These are phyloP conservation scores for Teratosphaeriaceae sp. DNA, from an alignment of 2,329 filamentous ascomycete genomes.

Conservation along the genomic window DNA sequence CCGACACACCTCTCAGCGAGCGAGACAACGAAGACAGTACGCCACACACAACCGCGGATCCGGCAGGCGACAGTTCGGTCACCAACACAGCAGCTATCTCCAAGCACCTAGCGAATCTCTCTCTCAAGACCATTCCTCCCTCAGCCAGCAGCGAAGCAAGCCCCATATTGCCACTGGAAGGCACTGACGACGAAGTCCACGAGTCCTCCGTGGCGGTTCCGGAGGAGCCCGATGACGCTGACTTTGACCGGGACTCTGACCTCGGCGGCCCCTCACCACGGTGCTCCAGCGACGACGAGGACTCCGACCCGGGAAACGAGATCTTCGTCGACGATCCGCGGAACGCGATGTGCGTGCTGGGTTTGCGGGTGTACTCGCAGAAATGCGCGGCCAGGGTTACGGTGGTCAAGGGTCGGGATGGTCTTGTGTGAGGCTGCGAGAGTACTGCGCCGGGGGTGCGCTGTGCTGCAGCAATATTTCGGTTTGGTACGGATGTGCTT, in stretches of 20 bases:
- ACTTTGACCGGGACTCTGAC: slow-evolving; percentile 28
- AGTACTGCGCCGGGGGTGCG: too few relatives aligned
- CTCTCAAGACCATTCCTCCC: not conserved
- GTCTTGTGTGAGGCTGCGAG: too few relatives aligned
- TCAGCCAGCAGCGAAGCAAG: too few relatives aligned
- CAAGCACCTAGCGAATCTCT: not conserved
- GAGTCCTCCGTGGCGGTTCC: slow-evolving; percentile 14
- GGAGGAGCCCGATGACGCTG: slow-evolving; percentile 23
- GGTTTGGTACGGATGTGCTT: too few relatives aligned
- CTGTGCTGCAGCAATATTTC: too few relatives aligned
- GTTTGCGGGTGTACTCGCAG: slow-evolving; percentile 49
- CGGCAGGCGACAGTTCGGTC: not conserved
- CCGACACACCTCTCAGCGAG: not conserved
- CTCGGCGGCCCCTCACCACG: slow-evolving; percentile 24
- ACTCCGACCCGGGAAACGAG: slow-evolving; percentile 26
- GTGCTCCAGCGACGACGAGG: slow-evolving; percentile 6
- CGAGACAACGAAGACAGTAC: not conserved
- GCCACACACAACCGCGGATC: not conserved
- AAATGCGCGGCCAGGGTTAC: slow-evolving; percentile 47
- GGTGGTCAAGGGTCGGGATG: slow-evolving; percentile 41
- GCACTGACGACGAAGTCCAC: slow-evolving; percentile 12
- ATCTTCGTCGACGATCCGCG: slow-evolving; percentile 48
- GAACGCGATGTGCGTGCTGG: slow-evolving; percentile 57
- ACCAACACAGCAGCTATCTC: not conserved
- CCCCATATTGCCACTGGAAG: too few relatives aligned